Conservation (phyloP, 148 eudicot species). For the Rheum nobile region DNA sequence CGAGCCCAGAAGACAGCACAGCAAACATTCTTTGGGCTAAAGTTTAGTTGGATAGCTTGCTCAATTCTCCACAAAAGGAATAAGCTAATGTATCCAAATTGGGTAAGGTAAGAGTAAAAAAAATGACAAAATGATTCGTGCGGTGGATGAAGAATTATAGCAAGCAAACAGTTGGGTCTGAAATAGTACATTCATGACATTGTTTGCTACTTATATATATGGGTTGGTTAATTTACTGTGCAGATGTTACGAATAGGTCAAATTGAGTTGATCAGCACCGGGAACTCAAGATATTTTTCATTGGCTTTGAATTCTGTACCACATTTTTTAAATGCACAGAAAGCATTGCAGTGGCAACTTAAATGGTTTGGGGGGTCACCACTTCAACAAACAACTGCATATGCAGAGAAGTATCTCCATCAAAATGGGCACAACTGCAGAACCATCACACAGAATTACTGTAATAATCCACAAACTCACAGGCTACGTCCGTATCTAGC, state of each 20-base stretch:
- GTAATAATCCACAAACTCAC: background rate
- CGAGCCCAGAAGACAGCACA: background rate
- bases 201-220: background rate
- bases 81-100: background rate
- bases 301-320: background rate
- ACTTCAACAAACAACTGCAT: background rate
- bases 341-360: background rate
- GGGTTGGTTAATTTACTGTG: background rate
- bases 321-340: background rate
- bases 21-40: background rate
- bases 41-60: background rate
- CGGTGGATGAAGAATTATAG: background rate
- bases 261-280: background rate
- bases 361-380: background rate
- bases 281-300: background rate
- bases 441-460: background rate
- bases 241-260: background rate
- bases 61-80: background rate
- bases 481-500: background rate
- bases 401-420: background rate
- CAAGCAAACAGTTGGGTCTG: background rate
- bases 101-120: background rate
- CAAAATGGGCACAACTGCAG: background rate
- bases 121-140: background rate
- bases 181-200: background rate